Evolutionary conservation across 352 stramenopile species (phyloP).

Genomic region (Globisporangium abappressorium): DNA sequence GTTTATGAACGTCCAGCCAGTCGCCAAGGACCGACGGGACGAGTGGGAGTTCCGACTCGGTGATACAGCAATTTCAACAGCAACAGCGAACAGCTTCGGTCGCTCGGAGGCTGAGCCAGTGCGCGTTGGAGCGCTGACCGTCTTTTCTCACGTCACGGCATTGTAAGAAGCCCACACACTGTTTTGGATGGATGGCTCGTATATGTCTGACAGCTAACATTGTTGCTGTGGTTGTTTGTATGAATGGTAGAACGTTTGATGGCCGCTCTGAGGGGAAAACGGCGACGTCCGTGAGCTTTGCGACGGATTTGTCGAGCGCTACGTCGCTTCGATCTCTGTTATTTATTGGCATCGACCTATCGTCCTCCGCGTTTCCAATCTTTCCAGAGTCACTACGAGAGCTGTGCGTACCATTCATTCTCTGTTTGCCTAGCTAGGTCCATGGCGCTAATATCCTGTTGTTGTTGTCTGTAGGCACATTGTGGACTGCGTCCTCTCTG

Average conservation of each 20-base stretch:
- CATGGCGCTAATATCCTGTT: background rate
- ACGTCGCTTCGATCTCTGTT: constrained; percentile 12
- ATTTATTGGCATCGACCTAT: constrained; percentile 39
- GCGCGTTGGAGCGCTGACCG: background rate
- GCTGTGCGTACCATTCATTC: constrained; percentile 8
- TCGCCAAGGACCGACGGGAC: background rate
- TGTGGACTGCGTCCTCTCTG: constrained; percentile 22
- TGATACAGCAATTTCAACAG: background rate
- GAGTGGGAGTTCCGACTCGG: constrained; percentile 1
- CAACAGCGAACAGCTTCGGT: background rate
- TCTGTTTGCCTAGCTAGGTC: background rate
- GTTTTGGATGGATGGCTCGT: background rate
- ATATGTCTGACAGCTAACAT: background rate
- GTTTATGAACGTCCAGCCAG: constrained; percentile 4
- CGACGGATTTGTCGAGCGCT: background rate
- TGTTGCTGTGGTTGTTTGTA: background rate
- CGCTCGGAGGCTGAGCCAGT: background rate
- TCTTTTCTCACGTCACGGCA: background rate
- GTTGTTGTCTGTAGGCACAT: constrained; percentile 14
- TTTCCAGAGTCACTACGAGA: constrained; percentile 22
- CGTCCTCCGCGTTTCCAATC: constrained; percentile 19
- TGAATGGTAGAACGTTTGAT: constrained; percentile 9
- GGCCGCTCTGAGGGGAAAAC: background rate
- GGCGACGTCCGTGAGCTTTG: constrained; percentile 2
- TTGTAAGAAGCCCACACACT: constrained; percentile 1